phyloP scores from a whole-genome alignment of 1,284 basidiomycete species.

The Inonotus obliquus region DNA sequence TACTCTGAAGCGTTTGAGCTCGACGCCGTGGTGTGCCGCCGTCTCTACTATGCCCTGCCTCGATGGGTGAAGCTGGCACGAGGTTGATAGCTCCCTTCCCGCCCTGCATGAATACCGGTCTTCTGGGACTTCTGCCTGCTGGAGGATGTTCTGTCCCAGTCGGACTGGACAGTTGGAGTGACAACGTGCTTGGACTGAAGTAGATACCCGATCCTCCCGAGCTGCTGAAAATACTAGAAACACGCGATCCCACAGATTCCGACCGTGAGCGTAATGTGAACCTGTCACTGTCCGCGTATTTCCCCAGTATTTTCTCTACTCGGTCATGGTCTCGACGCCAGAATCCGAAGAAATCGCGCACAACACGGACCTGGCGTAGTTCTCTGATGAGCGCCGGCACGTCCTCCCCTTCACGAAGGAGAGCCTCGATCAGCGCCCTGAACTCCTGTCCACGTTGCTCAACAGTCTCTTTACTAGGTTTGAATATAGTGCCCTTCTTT shows the following conservation, averaged over 20 bases:
- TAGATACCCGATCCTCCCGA: conserved; percentile 30
- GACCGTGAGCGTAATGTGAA: conserved; percentile 19
- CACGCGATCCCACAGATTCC: conserved; percentile 16
- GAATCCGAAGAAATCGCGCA: conserved; percentile 71
- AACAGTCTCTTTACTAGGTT: conserved; percentile 59
- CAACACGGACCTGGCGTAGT: conserved; percentile 48
- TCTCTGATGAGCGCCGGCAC: conserved; percentile 63
- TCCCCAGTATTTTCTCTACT: conserved; percentile 34
- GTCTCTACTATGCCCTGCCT: not conserved
- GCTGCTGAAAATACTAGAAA: conserved; percentile 36
- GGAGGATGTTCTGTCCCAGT: conserved; percentile 25
- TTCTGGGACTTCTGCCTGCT: conserved; percentile 4
- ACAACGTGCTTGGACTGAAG: conserved; percentile 43
- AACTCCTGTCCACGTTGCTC: conserved; percentile 60
- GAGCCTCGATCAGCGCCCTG: conserved; percentile 47
- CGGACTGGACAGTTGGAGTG: conserved; percentile 33
- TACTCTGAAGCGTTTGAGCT: conserved; percentile 11
- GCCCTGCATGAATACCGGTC: conserved; percentile 13
- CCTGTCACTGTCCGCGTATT: conserved; percentile 25
- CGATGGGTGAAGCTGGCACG: conserved; percentile 3
- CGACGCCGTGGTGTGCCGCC: conserved; percentile 1
- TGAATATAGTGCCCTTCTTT: conserved; percentile 68
- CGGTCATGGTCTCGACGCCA: conserved; percentile 69
- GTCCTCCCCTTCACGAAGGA: conserved; percentile 45
- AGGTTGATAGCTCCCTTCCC: conserved; percentile 13